Base-by-base conservation (phyloP, 2,329 filamentous ascomycete genomes). In the Blumeriella jaapii region DNA sequence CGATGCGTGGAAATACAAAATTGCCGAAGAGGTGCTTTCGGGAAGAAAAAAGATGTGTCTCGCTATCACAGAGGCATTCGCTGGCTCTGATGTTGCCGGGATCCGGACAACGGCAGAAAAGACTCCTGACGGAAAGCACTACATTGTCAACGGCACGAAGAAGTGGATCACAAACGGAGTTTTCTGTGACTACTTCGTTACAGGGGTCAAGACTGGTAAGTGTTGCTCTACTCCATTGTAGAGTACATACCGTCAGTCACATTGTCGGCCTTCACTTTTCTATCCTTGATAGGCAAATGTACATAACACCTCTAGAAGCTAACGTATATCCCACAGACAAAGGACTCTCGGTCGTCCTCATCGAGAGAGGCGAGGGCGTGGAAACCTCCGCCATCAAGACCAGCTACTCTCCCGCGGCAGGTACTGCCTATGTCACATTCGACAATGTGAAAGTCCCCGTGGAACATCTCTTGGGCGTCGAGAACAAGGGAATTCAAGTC, bases 21-120 rank as follows among this genome's bases (percentile, higher is more conserved):
- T 93, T 29, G 71, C 76, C 20, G 66, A 75, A 22, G 82, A 91
- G 50, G 78, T 84, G 29, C 69, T 93, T 46, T 73, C 69, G 29
- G 84, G 84, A 41, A 74, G 77, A 67, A 91, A 91, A 72, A 87
- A 87, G 67, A 84, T 91, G 55, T 89, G 80, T 54, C 65, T 93
- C 3, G 84, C 84, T 34, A 85, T 93, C 53, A 91, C 84, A 1
- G 85, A 93, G 60, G 84, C 85, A 0, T 91, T 93, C 59, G 84
- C 84, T 11, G 84, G 84, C 10, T 79, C 72, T 23, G 85, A 93
- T 56, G 84, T 93, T 4, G 82, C 84, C 10, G 76, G 81, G 11
- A 65, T 93, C 23, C 69, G 80, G 42, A 91, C 84, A 0, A 91
- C 82, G 0, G 83, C 82, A 1, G 69, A 69, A 47, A 84, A 85